Evolutionary conservation across 1,284 basidiomycete species (phyloP), one percentile per base, ranked within the genome.

Genomic region (Butyriboletus appendiculatus): DNA sequence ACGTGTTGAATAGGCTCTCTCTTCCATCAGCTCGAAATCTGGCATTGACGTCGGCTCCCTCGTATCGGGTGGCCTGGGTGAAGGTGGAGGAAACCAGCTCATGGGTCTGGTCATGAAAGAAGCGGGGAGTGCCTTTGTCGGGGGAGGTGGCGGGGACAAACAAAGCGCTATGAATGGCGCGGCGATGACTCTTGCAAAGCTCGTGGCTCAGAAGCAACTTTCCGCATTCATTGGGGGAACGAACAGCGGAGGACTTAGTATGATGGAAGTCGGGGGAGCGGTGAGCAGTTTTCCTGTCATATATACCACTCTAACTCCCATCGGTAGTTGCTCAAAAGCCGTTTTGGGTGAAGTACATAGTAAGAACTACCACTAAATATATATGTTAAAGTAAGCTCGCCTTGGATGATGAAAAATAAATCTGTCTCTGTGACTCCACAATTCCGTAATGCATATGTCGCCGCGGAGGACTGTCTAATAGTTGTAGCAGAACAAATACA

Each of bases 71-170:
- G 74, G 75, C 12, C 66, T 72, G 18, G 71, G 74, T 6, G 68
- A 73, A 14, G 76, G 82, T 20, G 77, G 79, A 32, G 75, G 77
- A 54, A 79, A 77, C 22, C 73, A 81, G 57, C 76, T 96, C 51
- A 85, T 96, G 70, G 86, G 87, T 61, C 72, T 92, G 70, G 92
- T 92, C 12, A 91, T 95, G 90, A 81, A 82, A 0, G 87, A 95
- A 67, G 89, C 85, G 0, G 77, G 80, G 32, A 84, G 89, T 67
- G 73, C 92, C 48, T 88, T 94, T 60, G 84, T 82, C 16, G 87
- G 88, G n/a, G 73, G 76, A 10, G 74, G 84, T 1, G 77, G 81
- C 20, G 88, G 86, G 15, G 81, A 81, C 66, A 93, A 94, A 73
- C 90, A 92, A 63, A 88, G 91, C 64, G 86, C 85, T 6, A 82